phyloP scores from a whole-genome alignment of 805 yeast species.

The Pichia sporocuriosa region DNA sequence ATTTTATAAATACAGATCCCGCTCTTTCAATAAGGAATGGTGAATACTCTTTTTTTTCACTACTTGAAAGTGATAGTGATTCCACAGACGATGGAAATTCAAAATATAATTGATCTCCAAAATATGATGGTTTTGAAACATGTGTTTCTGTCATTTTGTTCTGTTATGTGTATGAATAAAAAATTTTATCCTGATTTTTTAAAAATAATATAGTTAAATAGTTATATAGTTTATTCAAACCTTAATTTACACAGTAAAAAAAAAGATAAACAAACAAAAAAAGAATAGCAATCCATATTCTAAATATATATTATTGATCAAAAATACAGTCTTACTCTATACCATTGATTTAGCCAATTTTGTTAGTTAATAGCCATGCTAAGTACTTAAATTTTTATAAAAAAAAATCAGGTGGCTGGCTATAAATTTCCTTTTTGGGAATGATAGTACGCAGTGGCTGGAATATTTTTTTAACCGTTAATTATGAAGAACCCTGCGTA shows the following conservation, averaged over 20 bases:
- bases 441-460: conserved; percentile 11
- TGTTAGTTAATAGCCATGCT: too few relatives aligned
- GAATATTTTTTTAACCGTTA: background rate
- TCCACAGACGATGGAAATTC: conserved; percentile 11
- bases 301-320: too few relatives aligned
- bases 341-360: too few relatives aligned
- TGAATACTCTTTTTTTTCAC: background rate
- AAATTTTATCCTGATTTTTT: background rate
- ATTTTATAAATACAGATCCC: conserved; percentile 15
- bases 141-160: background rate
- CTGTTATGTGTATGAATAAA: background rate
- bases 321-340: too few relatives aligned
- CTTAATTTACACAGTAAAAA: too few relatives aligned
- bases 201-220: too few relatives aligned
- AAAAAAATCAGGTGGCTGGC: conserved; percentile 8
- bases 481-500: too few relatives aligned
- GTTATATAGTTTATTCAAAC: too few relatives aligned
- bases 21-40: conserved; percentile 10
- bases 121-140: conserved; percentile 12
- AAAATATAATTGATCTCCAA: conserved; percentile 11
- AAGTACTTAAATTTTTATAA: too few relatives aligned
- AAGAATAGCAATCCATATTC: too few relatives aligned
- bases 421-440: background rate
- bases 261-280: too few relatives aligned
- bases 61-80: background rate